Evolutionary conservation across 441 rosid genomes (phyloP).

Genomic region (Aquilaria agallochum): DNA sequence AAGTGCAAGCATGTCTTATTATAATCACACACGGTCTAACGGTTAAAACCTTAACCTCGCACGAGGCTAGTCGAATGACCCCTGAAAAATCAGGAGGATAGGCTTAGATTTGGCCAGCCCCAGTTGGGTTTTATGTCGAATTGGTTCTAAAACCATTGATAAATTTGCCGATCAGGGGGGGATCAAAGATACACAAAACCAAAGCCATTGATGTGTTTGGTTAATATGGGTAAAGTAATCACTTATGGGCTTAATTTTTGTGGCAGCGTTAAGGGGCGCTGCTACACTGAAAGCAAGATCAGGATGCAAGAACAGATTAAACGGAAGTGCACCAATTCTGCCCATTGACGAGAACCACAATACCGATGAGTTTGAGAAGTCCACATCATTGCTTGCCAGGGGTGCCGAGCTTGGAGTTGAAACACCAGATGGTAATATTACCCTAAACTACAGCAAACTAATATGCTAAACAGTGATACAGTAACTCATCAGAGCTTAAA

Average conservation of each 20-base stretch:
- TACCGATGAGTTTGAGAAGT: constrained; percentile 55
- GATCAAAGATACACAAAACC: too few relatives aligned
- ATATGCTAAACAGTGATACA: too few relatives aligned
- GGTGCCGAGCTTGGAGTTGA: constrained; percentile 72
- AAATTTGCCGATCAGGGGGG: too few relatives aligned
- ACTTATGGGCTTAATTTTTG: not conserved
- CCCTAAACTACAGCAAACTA: not conserved
- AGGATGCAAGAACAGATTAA: constrained; percentile 53
- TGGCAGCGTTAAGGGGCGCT: constrained; percentile 81
- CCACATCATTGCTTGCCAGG: constrained; percentile 49
- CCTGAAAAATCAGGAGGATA: not conserved
- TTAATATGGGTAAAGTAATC: not conserved
- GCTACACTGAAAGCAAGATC: constrained; percentile 75
- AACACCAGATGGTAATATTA: constrained; percentile 67
- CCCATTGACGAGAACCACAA: constrained; percentile 54
- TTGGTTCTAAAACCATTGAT: too few relatives aligned
- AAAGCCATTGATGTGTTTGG: too few relatives aligned
- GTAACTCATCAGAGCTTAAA: too few relatives aligned
- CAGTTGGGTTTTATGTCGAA: not conserved
- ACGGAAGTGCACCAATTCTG: constrained; percentile 52
- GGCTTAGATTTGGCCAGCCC: too few relatives aligned
- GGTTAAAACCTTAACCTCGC: not conserved
- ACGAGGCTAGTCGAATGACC: constrained; percentile 4
- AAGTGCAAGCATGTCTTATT: constrained; percentile 15
- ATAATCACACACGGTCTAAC: too few relatives aligned